Base-by-base conservation (phyloP, 768 basidiomycete species). In the Holtermanniella nyarrowii region DNA sequence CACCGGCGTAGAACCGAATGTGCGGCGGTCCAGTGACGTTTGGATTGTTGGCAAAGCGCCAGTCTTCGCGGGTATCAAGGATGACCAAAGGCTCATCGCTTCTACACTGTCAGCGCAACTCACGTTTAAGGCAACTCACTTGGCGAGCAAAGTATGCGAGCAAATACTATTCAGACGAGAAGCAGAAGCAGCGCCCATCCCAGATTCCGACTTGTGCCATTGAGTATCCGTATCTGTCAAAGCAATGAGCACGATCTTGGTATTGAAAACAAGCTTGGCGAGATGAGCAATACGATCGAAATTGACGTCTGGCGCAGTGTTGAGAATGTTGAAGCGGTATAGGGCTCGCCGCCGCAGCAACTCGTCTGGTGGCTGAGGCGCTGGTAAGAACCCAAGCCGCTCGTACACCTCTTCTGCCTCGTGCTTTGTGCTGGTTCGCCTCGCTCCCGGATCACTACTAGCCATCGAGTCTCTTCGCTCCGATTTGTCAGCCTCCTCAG, bases 241-340 rank as follows among this genome's bases (percentile, higher is more conserved):
- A 5, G 84, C 80, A 20, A 96, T 85, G 21, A 81, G 69, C 1
- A 91, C 89, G 13, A 85, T 82, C 66, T 86, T 86, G 1, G 89
- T 86, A 63, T 79, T 85, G 72, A 96, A 96, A 5, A 96, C 91
- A 39, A 95, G 75, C 73, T 91, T 91, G 39, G 85, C 86, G 23
- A 96, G 78, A 68, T 93, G 88, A 14, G 83, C 86, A 58, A 95
- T 91, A 16, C 91, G 80, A 70, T 95, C 90, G 65, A 96, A 95
- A 67, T 93, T 91, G 56, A 80, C 75, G 68, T 96, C 91, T 7
- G 82, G 76, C 14, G 82, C 81, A 0, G 88, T 90, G 57, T 86
- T 81, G 79, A 88, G 83, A 45, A 95, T 85, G 60, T 89, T 88
- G 74, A 88, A 91, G 58, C 87, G 86, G 73, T 91, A 86, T 59